Evolutionary conservation across 345 rosid genomes (phyloP).

Genomic region (Punica granatum): DNA sequence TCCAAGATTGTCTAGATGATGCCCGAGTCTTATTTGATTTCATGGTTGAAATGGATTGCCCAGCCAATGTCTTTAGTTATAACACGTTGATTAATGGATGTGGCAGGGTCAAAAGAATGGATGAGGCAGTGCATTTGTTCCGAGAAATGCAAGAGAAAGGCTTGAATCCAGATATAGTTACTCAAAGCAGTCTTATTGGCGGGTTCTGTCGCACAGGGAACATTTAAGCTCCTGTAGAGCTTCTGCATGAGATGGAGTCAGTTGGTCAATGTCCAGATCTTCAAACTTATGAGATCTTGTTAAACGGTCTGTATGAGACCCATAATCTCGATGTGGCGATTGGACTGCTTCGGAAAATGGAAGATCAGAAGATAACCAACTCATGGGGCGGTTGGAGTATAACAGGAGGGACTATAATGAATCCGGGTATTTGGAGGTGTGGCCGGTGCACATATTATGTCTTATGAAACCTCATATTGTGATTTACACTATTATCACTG

Average conservation of each 20-base stretch:
- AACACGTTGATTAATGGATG: slow-evolving; percentile 1
- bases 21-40: not conserved
- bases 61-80: not conserved
- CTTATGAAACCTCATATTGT: no score
- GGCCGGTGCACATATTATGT: slow-evolving; percentile 1
- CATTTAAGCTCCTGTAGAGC: not conserved
- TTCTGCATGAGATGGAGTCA: not conserved
- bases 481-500: no score
- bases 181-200: not conserved
- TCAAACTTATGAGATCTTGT: slow-evolving; percentile 6
- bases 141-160: not conserved
- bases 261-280: not conserved
- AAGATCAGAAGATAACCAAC: not conserved
- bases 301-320: slow-evolving; percentile 7
- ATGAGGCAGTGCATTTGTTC: not conserved
- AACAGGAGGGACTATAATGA: slow-evolving; percentile 4
- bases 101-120: slow-evolving; percentile 3
- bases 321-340: not conserved
- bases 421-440: slow-evolving; percentile 8
- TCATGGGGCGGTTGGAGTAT: no score
- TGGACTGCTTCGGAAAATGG: not conserved
- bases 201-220: slow-evolving; percentile 7
- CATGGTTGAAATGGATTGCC: not conserved
- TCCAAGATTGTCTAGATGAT: not conserved
- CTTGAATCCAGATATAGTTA: slow-evolving; percentile 7